Evolutionary conservation across 306 rosid species (phyloP).

Genomic region (Crotalaria pallida): DNA sequence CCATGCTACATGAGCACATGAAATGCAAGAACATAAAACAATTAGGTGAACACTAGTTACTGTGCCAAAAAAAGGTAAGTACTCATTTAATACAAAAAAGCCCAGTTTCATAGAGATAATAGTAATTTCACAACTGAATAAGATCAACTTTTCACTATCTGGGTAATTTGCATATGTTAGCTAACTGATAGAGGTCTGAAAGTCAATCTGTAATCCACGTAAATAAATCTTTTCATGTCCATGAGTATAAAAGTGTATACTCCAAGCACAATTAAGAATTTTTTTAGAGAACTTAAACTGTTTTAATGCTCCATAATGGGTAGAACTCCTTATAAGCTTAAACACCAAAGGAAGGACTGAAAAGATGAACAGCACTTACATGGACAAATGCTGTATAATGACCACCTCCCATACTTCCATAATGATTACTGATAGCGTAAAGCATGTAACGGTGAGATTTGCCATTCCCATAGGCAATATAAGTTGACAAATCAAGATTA

Average conservation of each 20-base stretch:
- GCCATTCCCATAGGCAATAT: constrained; percentile 53
- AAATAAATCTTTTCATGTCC: background rate
- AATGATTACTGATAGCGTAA: constrained; percentile 93
- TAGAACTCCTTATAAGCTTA: background rate
- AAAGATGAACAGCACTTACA: constrained; percentile 51
- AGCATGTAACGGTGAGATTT: constrained; percentile 69
- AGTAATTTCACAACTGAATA: background rate
- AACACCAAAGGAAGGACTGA: background rate
- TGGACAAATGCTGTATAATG: constrained; percentile 98
- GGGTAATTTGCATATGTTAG: background rate
- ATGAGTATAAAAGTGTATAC: background rate
- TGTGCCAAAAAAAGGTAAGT: background rate
- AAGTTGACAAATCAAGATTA: constrained; percentile 79
- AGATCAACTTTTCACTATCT: background rate
- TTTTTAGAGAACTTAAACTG: background rate
- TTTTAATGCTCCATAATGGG: constrained; percentile 6
- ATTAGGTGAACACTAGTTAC: background rate
- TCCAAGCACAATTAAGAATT: background rate
- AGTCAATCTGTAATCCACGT: background rate
- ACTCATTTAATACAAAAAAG: background rate
- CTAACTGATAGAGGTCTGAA: background rate
- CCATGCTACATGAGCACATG: constrained; percentile 45
- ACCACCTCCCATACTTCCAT: constrained; percentile 99
- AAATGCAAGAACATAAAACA: background rate
- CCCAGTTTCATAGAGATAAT: background rate